Evolutionary conservation across 805 yeast species (phyloP).

Genomic region (Suhomyces xylopsoci): DNA sequence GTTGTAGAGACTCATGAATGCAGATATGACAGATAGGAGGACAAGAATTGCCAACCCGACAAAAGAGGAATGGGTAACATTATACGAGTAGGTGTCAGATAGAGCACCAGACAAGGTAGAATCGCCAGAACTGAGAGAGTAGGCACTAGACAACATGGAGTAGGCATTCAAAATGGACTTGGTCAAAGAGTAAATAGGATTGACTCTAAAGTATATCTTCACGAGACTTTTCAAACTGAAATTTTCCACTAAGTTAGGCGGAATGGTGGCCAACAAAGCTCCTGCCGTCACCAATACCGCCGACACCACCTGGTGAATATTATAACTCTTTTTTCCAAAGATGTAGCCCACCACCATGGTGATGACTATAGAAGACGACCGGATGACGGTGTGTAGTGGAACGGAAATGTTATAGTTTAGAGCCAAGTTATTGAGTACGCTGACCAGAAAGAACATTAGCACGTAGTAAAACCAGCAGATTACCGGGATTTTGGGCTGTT

Average conservation of each 20-base stretch:
- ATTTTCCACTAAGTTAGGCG: not conserved
- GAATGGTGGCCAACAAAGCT: constrained; percentile 40
- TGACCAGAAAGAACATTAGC: constrained; percentile 46
- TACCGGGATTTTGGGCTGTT: constrained; percentile 39
- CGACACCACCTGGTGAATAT: constrained; percentile 44
- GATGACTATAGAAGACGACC: constrained; percentile 62
- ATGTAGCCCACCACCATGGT: constrained; percentile 56
- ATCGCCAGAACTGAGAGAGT: too few species aligned
- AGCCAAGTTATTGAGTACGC: constrained; percentile 56
- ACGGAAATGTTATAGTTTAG: constrained; percentile 57
- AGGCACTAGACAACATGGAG: too few species aligned
- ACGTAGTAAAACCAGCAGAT: constrained; percentile 46
- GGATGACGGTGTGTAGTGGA: constrained; percentile 63
- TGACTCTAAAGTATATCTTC: not conserved
- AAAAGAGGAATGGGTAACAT: not conserved
- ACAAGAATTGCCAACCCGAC: constrained; percentile 42
- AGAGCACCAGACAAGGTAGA: too few species aligned
- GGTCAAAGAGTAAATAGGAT: not conserved
- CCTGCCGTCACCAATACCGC: constrained; percentile 55
- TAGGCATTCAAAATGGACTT: not conserved
- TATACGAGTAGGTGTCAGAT: not conserved
- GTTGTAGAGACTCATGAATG: constrained; percentile 56
- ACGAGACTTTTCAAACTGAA: not conserved
- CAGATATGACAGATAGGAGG: constrained; percentile 48
- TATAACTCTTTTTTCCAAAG: constrained; percentile 45